Evolutionary conservation across 2,329 filamentous ascomycete species (phyloP).

Genomic region (Fusarium verticillioides): DNA sequence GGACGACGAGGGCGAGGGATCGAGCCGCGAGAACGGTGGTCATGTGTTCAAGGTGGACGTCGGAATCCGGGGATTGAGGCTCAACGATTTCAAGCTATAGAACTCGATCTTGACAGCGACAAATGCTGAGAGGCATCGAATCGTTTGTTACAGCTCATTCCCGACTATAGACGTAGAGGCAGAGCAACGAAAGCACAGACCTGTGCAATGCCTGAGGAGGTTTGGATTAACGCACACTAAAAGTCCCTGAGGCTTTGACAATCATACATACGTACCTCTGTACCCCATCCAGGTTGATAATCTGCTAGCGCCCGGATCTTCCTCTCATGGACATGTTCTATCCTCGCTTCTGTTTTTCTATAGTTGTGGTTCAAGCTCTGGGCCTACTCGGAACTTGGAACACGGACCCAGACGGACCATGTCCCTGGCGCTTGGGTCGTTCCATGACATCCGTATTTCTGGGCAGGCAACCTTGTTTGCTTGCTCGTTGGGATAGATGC

Average conservation of each 20-base stretch:
- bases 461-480: slow-evolving; percentile 5
- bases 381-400: slow-evolving; percentile 6
- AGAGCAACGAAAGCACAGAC: slow-evolving; percentile 29
- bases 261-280: neutral
- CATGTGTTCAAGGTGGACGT: slow-evolving; percentile 82
- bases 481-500: slow-evolving; percentile 10
- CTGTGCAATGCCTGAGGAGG: slow-evolving; percentile 6
- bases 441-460: slow-evolving; percentile 5
- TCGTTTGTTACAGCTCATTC: neutral
- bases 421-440: slow-evolving; percentile 27
- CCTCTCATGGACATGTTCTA: neutral
- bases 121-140: neutral
- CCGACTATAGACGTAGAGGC: slow-evolving; percentile 3
- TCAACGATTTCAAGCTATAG: slow-evolving; percentile 71
- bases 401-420: slow-evolving; percentile 11
- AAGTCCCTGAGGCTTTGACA: slow-evolving; percentile 4
- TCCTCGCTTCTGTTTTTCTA: slow-evolving; percentile 3
- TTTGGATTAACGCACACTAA: slow-evolving; percentile 7
- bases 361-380: slow-evolving; percentile 5
- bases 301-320: neutral
- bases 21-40: slow-evolving; percentile 73
- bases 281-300: slow-evolving; percentile 5
- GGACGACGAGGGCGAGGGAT: slow-evolving; percentile 72
- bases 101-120: neutral
- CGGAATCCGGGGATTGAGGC: slow-evolving; percentile 71